A percentile compares a stretch with the other conserved stretches of the same genome.
Conservation (phyloP, 73 alveolate species). For the Paramecium sonneborni region DNA sequence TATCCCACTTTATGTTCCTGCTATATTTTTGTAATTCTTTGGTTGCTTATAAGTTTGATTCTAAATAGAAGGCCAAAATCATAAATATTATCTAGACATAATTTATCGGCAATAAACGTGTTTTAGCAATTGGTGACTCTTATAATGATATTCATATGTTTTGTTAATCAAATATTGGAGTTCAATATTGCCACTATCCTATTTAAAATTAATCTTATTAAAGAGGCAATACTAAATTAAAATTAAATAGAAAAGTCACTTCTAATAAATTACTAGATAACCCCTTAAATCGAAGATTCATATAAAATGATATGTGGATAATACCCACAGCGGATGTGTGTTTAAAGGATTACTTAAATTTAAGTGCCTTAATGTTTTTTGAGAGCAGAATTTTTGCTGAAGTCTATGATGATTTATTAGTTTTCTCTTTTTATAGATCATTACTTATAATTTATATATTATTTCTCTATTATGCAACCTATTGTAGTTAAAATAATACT, state of each 20-base stretch:
- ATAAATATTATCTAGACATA: conserved; percentile 29
- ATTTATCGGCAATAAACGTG: conserved; percentile 23
- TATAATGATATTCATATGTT: conserved; percentile 23
- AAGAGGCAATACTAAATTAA: background rate
- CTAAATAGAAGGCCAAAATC: conserved; percentile 23
- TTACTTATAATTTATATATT: conserved; percentile 20
- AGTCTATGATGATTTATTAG: conserved; percentile 54
- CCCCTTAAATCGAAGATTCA: background rate
- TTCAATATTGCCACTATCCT: background rate
- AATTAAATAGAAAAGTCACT: background rate
- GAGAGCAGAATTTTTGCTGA: conserved; percentile 48
- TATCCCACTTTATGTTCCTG: conserved; percentile 44
- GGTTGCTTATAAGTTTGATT: conserved; percentile 29
- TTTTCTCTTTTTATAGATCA: conserved; percentile 52
- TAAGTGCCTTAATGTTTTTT: conserved; percentile 45
- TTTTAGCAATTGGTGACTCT: conserved; percentile 49
- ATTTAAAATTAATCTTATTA: background rate
- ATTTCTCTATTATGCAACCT: background rate
- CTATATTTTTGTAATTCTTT: conserved; percentile 52
- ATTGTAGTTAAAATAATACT: background rate
- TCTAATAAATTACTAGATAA: conserved; percentile 14
- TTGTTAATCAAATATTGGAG: conserved; percentile 21
- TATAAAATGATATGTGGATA: background rate
- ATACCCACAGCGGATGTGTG: conserved; percentile 47
- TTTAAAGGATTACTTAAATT: background rate